Base-by-base conservation (phyloP, 1,139 yeast species). In the Insectozyma bohioensis region DNA sequence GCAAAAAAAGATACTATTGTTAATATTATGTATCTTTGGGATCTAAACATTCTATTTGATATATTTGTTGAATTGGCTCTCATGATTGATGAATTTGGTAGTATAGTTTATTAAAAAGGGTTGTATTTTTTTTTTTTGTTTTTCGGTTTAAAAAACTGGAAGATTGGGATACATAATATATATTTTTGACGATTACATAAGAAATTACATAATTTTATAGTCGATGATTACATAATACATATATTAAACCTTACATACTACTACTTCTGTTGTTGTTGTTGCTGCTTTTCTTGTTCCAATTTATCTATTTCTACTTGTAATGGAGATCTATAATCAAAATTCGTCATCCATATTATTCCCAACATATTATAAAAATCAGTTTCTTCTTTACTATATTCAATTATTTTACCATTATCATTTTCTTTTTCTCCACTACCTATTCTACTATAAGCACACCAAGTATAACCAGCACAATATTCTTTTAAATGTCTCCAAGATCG, bases 371-470 rank as follows among this genome's bases (percentile, higher is more conserved):
- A 59, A 24, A 40, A 34, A 7, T 39, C 33, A 2, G 37, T 41
- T 42, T 63, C 63, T 16, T 43, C 49, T 2, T 42, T 36, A 2
- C 51, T 35, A 37, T 50, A 61, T 11, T 49, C 42, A 5, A 63
- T 48, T 4, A 52, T 21, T 1, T 33, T 23, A 1, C 67, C 67
- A 11, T 33, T 34, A 7, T 44, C 39, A 6, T 42, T 37, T 6
- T 34, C 30, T 5, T 45, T 30, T 15, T 40, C 34, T 2, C 41
- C 43, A 5, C 40, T 57, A 3, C 67, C 70, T 18, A 61, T 50
- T 31, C 54, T 52, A n/a, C 63, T 58, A 36, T 61, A 62, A 2
- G 58, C 68, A 47, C 70, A 63, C 68, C 69, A 63, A 4, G 61
- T 56, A 39, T 63, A 63, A 4, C 61, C 61, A 28, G 49, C 39